Percentiles rank a stretch among this genome's conserved stretches.
Evolutionary conservation across 106 monocot species (phyloP).

Genomic region (Phalaenopsis aphrodite): DNA sequence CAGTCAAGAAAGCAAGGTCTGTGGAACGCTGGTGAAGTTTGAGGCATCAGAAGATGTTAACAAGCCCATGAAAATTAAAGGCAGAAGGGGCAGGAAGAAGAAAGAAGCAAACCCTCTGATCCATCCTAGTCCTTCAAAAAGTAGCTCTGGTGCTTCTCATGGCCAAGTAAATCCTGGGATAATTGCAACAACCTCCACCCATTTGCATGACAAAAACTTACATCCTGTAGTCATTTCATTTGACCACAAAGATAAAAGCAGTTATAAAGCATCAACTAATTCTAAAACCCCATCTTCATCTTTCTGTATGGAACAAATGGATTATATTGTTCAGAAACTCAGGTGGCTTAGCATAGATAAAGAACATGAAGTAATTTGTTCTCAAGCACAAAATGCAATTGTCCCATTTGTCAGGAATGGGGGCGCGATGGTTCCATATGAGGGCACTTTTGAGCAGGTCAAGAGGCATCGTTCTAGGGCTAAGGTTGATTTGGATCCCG

Average conservation of each 20-base stretch:
- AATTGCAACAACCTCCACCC: not conserved
- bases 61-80: conserved; percentile 12
- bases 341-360: conserved; percentile 35
- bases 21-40: conserved; percentile 2
- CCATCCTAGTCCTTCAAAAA: not conserved
- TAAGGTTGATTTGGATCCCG: conserved; percentile 68
- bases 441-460: conserved; percentile 9
- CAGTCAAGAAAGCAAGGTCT: conserved; percentile 6
- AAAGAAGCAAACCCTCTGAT: conserved; percentile 13
- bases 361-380: not conserved
- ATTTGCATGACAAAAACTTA: not conserved
- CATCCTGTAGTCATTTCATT: not conserved
- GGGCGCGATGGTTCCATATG: conserved; percentile 34
- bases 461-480: conserved; percentile 46
- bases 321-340: conserved; percentile 39
- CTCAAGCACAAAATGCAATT: conserved; percentile 34
- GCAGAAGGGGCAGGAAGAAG: conserved; percentile 9
- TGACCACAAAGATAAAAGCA: conserved; percentile 9
- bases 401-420: conserved; percentile 32
- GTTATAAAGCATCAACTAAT: conserved; percentile 2
- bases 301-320: conserved; percentile 17
- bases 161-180: not conserved
- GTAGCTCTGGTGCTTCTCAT: not conserved
- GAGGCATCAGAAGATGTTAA: conserved; percentile 14
- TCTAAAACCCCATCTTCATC: not conserved